Conservation (phyloP, 345 rosid species). For the Dipteronia sinensis region DNA sequence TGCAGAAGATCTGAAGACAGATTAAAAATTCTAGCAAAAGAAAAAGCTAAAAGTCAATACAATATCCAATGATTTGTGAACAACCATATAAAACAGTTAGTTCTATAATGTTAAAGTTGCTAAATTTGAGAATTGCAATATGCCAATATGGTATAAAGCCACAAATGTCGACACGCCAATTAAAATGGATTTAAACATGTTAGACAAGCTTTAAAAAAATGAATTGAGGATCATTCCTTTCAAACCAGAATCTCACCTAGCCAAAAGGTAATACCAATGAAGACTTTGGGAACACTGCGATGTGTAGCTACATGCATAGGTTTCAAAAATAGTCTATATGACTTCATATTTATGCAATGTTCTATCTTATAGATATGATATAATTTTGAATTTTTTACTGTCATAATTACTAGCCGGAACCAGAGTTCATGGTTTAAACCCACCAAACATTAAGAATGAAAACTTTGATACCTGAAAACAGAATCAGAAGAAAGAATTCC, state of each 20-base stretch:
- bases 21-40: slow-evolving; percentile 69
- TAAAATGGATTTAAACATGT: not conserved
- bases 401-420: not conserved
- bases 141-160: not conserved
- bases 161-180: not conserved
- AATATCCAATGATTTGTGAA: not conserved
- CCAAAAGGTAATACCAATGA: not conserved
- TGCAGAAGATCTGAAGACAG: slow-evolving; percentile 68
- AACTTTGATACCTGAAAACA: slow-evolving; percentile 74
- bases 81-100: not conserved
- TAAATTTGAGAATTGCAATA: not conserved
- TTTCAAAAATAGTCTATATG: not conserved
- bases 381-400: not conserved
- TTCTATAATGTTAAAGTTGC: not conserved
- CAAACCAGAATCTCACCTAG: not conserved
- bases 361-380: not conserved
- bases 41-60: slow-evolving; percentile 17
- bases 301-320: not conserved
- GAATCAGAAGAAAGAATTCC: slow-evolving; percentile 93
- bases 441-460: not conserved
- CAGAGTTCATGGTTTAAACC: not conserved
- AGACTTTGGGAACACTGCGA: not conserved
- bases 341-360: not conserved
- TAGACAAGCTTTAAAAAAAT: not conserved
- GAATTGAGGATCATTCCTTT: not conserved